These are phyloP conservation scores for Ciborinia camelliae DNA, from an alignment of 2,329 filamentous ascomycete species.

Conservation along the genomic window DNA sequence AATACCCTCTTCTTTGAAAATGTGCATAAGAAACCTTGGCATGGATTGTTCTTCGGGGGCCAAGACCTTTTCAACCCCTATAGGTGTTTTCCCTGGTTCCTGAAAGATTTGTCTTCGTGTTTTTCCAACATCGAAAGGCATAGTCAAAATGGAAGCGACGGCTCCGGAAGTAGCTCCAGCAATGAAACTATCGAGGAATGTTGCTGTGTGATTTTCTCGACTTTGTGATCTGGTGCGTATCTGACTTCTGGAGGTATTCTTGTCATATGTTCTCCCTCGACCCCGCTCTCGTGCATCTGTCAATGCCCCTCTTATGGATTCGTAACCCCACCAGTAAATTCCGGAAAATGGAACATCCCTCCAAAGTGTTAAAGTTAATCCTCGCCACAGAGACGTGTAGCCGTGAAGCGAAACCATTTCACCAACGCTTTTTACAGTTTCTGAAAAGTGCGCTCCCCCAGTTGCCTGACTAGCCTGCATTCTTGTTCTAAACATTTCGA, in stretches of 20 bases:
- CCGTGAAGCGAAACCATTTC: conserved; percentile 77
- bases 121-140: conserved; percentile 96
- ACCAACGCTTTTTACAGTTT: conserved; percentile 71
- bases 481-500: conserved; percentile 90
- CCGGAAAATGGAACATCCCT: conserved; percentile 95
- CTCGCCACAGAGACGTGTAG: conserved; percentile 82
- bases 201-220: conserved; percentile 67
- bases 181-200: conserved; percentile 84
- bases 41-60: conserved; percentile 75
- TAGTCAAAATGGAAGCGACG: conserved; percentile 82
- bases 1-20: conserved; percentile 80
- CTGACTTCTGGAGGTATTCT: conserved; percentile 41
- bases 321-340: conserved; percentile 98
- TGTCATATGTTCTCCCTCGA: conserved; percentile 43
- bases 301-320: conserved; percentile 70
- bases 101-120: conserved; percentile 84
- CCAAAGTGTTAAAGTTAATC: conserved; percentile 88
- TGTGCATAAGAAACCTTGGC: conserved; percentile 81
- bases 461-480: conserved; percentile 71
- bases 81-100: conserved; percentile 45
- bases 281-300: conserved; percentile 62
- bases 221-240: conserved; percentile 56
- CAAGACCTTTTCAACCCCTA: conserved; percentile 39
- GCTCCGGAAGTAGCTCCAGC: conserved; percentile 82
- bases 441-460: conserved; percentile 67